A percentile compares a stretch with the other conserved stretches of the same genome.
phyloP scores from a whole-genome alignment of 495 filamentous ascomycete genomes.

The Annulohypoxylon bovei region DNA sequence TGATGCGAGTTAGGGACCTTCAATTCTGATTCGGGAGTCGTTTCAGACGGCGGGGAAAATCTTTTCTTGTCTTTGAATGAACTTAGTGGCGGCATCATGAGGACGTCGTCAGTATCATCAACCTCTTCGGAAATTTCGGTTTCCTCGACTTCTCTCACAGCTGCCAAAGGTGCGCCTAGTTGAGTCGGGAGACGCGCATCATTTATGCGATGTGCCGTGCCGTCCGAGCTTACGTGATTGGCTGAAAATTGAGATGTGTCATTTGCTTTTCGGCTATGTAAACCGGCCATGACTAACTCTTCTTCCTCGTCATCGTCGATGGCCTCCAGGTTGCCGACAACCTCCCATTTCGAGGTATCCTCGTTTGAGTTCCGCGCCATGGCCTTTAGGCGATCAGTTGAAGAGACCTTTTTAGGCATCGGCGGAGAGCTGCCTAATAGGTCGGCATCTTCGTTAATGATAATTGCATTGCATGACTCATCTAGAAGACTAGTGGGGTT shows the following conservation, averaged over 20 bases:
- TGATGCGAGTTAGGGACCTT: background rate
- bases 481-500: slow-evolving; percentile 37
- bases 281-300: slow-evolving; percentile 44
- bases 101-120: slow-evolving; percentile 32
- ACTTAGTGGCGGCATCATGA: slow-evolving; percentile 41
- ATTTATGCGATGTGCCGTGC: slow-evolving; percentile 35
- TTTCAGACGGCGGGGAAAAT: slow-evolving; percentile 37
- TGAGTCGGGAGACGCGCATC: slow-evolving; percentile 31
- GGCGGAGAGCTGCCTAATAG: slow-evolving; percentile 54
- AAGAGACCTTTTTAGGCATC: slow-evolving; percentile 56
- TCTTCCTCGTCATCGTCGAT: slow-evolving; percentile 48
- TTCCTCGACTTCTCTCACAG: slow-evolving; percentile 25
- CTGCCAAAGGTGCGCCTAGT: slow-evolving; percentile 16
- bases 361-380: slow-evolving; percentile 56
- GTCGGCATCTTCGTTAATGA: slow-evolving; percentile 44
- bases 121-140: slow-evolving; percentile 16
- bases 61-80: slow-evolving; percentile 45
- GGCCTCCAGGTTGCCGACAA: slow-evolving; percentile 47
- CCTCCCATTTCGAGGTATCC: slow-evolving; percentile 55
- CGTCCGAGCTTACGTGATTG: background rate
- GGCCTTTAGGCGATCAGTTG: slow-evolving; percentile 56
- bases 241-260: slow-evolving; percentile 1
- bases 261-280: slow-evolving; percentile 35
- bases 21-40: slow-evolving; percentile 7
- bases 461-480: slow-evolving; percentile 42